Base-by-base conservation (phyloP, 441 rosid species). In the Populus hybrid region DNA sequence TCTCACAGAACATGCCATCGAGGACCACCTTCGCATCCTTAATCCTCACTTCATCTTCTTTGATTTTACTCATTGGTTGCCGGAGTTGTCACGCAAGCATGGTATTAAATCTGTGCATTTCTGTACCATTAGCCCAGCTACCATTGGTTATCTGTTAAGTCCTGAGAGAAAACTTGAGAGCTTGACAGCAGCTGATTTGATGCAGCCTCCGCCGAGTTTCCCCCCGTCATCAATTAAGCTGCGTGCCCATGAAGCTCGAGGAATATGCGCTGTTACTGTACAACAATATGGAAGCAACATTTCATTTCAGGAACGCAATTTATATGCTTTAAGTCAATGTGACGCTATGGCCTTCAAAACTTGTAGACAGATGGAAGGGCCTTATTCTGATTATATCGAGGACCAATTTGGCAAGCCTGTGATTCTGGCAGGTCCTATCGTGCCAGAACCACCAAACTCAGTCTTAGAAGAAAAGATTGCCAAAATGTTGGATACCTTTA, bases 61-160 rank as follows among this genome's bases (percentile, higher is more conserved):
- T 38, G 88, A 87, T 78, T 87, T 87, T 59, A 63, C 83, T 23
- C 75, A 80, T 45, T 88, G 93, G 93, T n/a, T 86, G 45, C 87
- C 87, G 0, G 42, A 69, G 0, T 1, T 88, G 2, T 36, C 79
- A 0, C 71, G 68, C 0, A 74, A 71, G n/a, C 74, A 82, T 3
- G 84, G 83, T 67, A 76, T 88, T 16, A 86, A 82, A 80, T 79
- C 85, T 0, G 40, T 86, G 6, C 71, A 28, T 68, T 86, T 85
- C 65, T 74, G 72, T 40, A 80, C 33, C 11, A 3, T 79, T 28
- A 83, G 84, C 36, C 65, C 86, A 7, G 87, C 79, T 9, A 66
- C 81, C 4, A 12, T 81, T 68, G 86, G 83, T 7, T 86, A 82
- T 50, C 16, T 80, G 23, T 26, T 83, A 1, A 76, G 79, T 16